A percentile compares a stretch with the other conserved stretches of the same genome.
These are phyloP conservation scores for Citeromyces nyonsensis DNA, from an alignment of 805 yeast genomes.

Conservation along the genomic window DNA sequence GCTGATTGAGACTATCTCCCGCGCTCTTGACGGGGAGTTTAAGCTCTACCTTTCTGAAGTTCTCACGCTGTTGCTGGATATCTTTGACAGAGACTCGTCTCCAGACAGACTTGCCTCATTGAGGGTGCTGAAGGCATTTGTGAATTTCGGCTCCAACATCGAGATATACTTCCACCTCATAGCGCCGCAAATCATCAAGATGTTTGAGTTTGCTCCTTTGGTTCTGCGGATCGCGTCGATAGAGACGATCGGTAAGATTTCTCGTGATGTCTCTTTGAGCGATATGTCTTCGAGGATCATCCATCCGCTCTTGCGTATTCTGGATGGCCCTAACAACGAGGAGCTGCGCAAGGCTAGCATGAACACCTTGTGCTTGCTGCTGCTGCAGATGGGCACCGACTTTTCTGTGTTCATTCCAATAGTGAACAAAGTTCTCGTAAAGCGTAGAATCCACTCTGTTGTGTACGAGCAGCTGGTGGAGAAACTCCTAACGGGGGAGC, in stretches of 20 bases:
- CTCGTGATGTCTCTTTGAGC: conserved; percentile 54
- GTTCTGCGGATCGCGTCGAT: conserved; percentile 59
- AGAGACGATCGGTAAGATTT: conserved; percentile 67
- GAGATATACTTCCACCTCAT: conserved; percentile 82
- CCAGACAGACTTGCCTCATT: conserved; percentile 44
- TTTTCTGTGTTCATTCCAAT: conserved; percentile 79
- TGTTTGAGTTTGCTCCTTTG: conserved; percentile 61
- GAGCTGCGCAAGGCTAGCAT: conserved; percentile 53
- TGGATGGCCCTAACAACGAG: conserved; percentile 27
- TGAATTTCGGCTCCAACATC: conserved; percentile 72
- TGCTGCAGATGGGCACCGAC: conserved; percentile 72
- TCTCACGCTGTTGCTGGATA: conserved; percentile 59
- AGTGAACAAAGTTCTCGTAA: conserved; percentile 49
- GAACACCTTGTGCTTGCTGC: conserved; percentile 65
- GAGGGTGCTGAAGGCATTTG: conserved; percentile 69
- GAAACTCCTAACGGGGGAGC: conserved; percentile 69
- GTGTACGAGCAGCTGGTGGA: conserved; percentile 71
- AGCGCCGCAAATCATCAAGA: conserved; percentile 69
- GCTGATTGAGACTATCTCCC: conserved; percentile 71
- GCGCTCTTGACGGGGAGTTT: conserved; percentile 85
- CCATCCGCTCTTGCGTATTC: conserved; percentile 68
- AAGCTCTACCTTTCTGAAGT: conserved; percentile 69
- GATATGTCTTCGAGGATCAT: conserved; percentile 87
- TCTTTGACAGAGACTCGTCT: conserved; percentile 60
- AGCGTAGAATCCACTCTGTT: conserved; percentile 50